Evolutionary conservation across 129 eudicot genomes (phyloP).

Genomic region (Flaveria bidentis): DNA sequence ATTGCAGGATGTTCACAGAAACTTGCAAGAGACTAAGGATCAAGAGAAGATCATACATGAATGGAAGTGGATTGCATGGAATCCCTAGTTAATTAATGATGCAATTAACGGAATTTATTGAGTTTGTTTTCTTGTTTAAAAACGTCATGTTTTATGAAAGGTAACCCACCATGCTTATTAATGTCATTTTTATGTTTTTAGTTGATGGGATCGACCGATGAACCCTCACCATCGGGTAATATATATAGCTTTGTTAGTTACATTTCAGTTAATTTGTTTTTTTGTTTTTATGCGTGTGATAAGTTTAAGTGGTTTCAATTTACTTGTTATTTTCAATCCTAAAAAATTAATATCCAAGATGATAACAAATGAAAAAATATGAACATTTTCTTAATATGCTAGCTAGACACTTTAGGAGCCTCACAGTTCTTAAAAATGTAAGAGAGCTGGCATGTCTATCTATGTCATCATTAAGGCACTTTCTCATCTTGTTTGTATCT

Average conservation of each 20-base stretch:
- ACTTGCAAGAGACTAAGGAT: constrained; percentile 75
- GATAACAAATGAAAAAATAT: no score
- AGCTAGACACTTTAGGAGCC: no score
- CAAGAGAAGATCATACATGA: constrained; percentile 49
- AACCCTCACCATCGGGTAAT: not conserved
- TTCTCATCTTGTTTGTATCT: no score
- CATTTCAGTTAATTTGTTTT: not conserved
- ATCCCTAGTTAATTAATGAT: not conserved
- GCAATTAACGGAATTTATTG: not conserved
- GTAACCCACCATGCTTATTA: not conserved
- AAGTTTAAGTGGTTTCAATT: not conserved
- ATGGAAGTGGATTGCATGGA: constrained; percentile 24
- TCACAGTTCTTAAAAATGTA: no score
- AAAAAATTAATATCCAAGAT: not conserved
- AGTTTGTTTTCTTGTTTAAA: not conserved
- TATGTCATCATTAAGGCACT: no score
- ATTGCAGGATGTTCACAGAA: constrained; percentile 67
- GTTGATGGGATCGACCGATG: not conserved
- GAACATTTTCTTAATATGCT: no score
- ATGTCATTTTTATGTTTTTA: not conserved
- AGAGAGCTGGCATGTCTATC: no score
- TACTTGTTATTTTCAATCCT: not conserved
- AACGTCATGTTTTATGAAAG: not conserved
- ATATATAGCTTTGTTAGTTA: not conserved
- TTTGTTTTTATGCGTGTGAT: not conserved